Evolutionary conservation across 2,329 filamentous ascomycete species (phyloP), one percentile per base, ranked within the genome.

Genomic region (Fusarium devonianum): DNA sequence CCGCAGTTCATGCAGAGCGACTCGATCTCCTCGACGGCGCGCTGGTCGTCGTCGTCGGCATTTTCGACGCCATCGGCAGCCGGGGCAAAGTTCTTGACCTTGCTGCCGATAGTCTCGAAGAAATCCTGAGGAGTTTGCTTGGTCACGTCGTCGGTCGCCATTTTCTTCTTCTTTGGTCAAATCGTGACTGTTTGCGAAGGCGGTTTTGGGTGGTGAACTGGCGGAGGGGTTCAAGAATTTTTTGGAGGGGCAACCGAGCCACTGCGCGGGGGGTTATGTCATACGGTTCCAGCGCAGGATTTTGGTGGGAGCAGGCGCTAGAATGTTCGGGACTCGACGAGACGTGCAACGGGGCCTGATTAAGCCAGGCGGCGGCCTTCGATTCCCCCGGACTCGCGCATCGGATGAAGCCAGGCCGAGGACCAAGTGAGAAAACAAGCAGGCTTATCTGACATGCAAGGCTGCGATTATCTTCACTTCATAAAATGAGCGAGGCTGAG

Each of bases 1-100:
- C 86, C 83, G 74, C 89, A 93, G 76, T 90, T 92, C 89, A 93
- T 92, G 78, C 89, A 93, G 16, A 93, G 79, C 58, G 87, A 90
- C 72, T 92, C 88, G 54, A 87, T 86, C 72, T 87, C 82, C 58
- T 88, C 83, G 30, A 88, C 84, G 4, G 83, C 74, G 57, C 74
- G 73, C 17, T 85, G n/a, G n/a, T n/a, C 80, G 26, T 83, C 79
- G 13, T 69, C 67, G 14, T 67, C 69, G 29, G 55, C 55, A 43
- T 61, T 58, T 38, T 69, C 60, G 30, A 62, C 58, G 43, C 67
- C 73, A 51, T 74, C 71, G 38, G 69, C 65, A 43, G 69, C 65
- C 29, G 73, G 66, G 12, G 73, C 75, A 37, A 85, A 70, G 54
- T 78, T 75, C 58, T 81, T 77, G 51, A 78, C 84, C 72, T 85